These are phyloP conservation scores for Thielaviopsis populi DNA, from an alignment of 2,329 filamentous ascomycete genomes.

Conservation along the genomic window DNA sequence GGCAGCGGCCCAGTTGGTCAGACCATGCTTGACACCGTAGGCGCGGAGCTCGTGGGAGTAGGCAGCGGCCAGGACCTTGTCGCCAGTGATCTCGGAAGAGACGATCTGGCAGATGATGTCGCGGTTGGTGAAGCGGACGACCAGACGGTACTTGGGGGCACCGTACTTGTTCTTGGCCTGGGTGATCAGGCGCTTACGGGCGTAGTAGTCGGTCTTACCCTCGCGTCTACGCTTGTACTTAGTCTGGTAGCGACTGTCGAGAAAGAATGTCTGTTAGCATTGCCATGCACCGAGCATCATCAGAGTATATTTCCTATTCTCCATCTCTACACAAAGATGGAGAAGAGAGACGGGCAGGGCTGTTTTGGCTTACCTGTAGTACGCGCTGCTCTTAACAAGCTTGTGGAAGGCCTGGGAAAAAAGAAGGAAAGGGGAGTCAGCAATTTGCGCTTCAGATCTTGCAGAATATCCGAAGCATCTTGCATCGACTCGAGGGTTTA, in stretches of 20 bases:
- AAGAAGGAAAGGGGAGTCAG: conserved; percentile 63
- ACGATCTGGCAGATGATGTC: conserved; percentile 98
- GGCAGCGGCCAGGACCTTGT: conserved; percentile 88
- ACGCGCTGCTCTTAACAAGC: conserved; percentile 91
- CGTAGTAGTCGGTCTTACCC: conserved; percentile 99
- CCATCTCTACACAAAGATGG: too few relatives aligned
- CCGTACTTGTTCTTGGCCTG: conserved; percentile 99
- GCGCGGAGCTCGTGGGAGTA: conserved; percentile 96
- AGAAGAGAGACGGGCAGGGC: too few relatives aligned
- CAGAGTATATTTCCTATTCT: too few relatives aligned
- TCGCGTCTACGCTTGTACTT: conserved; percentile 96
- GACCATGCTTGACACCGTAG: conserved; percentile 95
- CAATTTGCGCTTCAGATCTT: conserved; percentile 96
- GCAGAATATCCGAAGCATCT: conserved; percentile 76
- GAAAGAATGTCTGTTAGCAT: conserved; percentile 22
- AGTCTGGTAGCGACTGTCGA: conserved; percentile 83
- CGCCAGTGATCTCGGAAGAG: conserved; percentile 86
- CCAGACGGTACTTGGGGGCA: conserved; percentile 98
- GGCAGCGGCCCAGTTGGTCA: conserved; percentile 98
- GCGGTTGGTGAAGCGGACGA: conserved; percentile 98
- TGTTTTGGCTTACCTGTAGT: conserved; percentile 69
- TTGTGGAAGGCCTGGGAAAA: conserved; percentile 67
- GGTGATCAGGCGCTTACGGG: conserved; percentile 97
- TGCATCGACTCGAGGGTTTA: conserved; percentile 59
- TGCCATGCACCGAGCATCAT: neutral